These are phyloP conservation scores for Verticillium isaacii DNA, from an alignment of 2,329 filamentous ascomycete genomes.

Conservation along the genomic window DNA sequence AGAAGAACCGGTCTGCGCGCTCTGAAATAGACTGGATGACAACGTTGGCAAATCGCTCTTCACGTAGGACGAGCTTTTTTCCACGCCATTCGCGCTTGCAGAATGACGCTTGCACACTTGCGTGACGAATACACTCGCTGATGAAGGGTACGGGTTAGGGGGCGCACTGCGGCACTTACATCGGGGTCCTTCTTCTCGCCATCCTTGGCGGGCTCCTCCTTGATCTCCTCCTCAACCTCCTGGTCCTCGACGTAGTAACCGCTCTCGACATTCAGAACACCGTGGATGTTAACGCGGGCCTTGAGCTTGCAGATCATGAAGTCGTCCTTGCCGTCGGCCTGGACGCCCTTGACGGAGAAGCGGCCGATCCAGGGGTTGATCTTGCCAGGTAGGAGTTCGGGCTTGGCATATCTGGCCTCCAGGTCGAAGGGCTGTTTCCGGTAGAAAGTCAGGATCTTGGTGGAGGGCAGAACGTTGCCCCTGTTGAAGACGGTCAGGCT, in stretches of 20 bases:
- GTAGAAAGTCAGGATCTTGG: slow-evolving; percentile 99
- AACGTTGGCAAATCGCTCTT: slow-evolving; percentile 2
- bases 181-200: slow-evolving; percentile 63
- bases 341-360: slow-evolving; percentile 97
- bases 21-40: slow-evolving; percentile 2
- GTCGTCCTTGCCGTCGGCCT: slow-evolving; percentile 87
- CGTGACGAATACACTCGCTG: not conserved
- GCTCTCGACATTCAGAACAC: slow-evolving; percentile 91
- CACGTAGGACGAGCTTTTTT: not conserved
- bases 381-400: slow-evolving; percentile 83
- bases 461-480: slow-evolving; percentile 94
- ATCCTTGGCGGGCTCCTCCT: slow-evolving; percentile 49
- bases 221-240: slow-evolving; percentile 90
- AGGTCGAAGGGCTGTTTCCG: slow-evolving; percentile 96
- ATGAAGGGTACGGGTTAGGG: not conserved
- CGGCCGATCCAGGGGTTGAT: slow-evolving; percentile 91
- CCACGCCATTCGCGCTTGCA: not conserved
- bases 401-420: slow-evolving; percentile 88
- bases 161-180: slow-evolving; percentile 48
- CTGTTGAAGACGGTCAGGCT: slow-evolving; percentile 96
- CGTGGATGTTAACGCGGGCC: slow-evolving; percentile 93
- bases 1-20: slow-evolving; percentile 4
- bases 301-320: slow-evolving; percentile 99
- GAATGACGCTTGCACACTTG: not conserved
- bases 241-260: slow-evolving; percentile 98